These are phyloP conservation scores for Fusarium metavorans DNA, from an alignment of 2,329 filamentous ascomycete genomes.

Conservation along the genomic window DNA sequence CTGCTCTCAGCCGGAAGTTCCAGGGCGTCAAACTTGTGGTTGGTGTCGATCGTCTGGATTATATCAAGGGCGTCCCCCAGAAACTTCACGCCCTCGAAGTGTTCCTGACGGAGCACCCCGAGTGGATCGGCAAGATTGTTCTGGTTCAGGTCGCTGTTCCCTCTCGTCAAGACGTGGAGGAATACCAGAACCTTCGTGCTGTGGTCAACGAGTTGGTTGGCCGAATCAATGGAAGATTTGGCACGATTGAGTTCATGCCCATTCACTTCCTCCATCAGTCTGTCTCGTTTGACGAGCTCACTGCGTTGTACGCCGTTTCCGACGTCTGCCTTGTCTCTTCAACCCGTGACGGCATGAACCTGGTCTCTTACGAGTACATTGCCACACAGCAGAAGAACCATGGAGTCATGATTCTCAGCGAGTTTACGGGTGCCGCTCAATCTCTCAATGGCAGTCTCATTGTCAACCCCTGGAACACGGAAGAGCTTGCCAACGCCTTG, in stretches of 20 bases:
- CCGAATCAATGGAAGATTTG: conserved; percentile 96
- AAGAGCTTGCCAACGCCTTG: conserved; percentile 92
- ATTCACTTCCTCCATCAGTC: conserved; percentile 99
- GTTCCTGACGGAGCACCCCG: conserved; percentile 95
- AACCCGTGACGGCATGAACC: conserved; percentile 98
- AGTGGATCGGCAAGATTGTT: conserved; percentile 98
- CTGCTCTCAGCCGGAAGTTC: conserved; percentile 87
- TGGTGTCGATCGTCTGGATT: conserved; percentile 95
- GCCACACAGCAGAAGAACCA: conserved; percentile 91
- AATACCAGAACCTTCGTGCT: conserved; percentile 95
- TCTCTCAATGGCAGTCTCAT: conserved; percentile 93
- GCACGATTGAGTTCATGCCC: conserved; percentile 97
- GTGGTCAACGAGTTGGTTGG: conserved; percentile 98
- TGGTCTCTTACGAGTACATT: conserved; percentile 98
- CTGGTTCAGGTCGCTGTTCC: conserved; percentile 96
- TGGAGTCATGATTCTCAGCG: conserved; percentile 93
- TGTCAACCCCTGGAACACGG: conserved; percentile 98
- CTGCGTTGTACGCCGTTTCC: conserved; percentile 90
- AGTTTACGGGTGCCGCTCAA: conserved; percentile 96
- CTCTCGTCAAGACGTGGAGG: conserved; percentile 94
- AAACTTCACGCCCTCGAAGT: conserved; percentile 97
- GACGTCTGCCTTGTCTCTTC: conserved; percentile 94
- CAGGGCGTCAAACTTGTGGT: conserved; percentile 97
- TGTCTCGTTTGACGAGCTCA: conserved; percentile 93
- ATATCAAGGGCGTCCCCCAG: conserved; percentile 98